Evolutionary conservation across 441 rosid genomes (phyloP), one percentile per base, ranked within the genome.

Genomic region (Arabidopsis lyrata): DNA sequence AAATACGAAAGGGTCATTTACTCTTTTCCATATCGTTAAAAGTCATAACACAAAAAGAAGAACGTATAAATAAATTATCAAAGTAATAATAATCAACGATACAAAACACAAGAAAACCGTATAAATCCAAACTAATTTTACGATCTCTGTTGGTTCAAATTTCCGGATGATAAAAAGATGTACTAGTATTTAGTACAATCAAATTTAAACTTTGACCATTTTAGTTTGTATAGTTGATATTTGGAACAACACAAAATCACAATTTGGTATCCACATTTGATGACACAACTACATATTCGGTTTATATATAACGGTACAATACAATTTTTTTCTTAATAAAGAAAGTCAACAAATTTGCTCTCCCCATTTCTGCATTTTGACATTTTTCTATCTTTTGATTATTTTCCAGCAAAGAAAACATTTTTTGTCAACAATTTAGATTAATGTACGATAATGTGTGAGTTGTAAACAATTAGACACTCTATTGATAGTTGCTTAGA

Each of bases 21-120:
- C 50, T 60, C 74, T 48, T 59, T 58, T 38, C 27, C 3, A 60
- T 60, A 64, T 32, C 31, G 56, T 64, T 64, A 47, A 64, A 64
- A 47, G 68, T 64, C 56, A 47, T 13, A 39, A 44, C 11, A 31
- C 9, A 15, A 15, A 2, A n/a, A 9, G 5, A 27, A 27, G 6
- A 60, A 8, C 63, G 29, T 1, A 6, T 27, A 24, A 58, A 9
- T 9, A 45, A 32, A 15, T 13, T 36, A 58, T 18, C 5, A 29
- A 29, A 3, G 45, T 16, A 36, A 32, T 15, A 16, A 38, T 62
- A 41, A 69, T 72, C 70, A 72, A 63, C 62, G 13, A 14, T 41
- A 20, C 54, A 52, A 70, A 5, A 62, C 62, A 41, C 20, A 16
- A 14, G 13, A 63, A 63, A 58, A 18, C 22, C 9, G 8, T 35